Evolutionary conservation across 805 yeast genomes (phyloP).

Genomic region (Hanseniaspora valbyensis): DNA sequence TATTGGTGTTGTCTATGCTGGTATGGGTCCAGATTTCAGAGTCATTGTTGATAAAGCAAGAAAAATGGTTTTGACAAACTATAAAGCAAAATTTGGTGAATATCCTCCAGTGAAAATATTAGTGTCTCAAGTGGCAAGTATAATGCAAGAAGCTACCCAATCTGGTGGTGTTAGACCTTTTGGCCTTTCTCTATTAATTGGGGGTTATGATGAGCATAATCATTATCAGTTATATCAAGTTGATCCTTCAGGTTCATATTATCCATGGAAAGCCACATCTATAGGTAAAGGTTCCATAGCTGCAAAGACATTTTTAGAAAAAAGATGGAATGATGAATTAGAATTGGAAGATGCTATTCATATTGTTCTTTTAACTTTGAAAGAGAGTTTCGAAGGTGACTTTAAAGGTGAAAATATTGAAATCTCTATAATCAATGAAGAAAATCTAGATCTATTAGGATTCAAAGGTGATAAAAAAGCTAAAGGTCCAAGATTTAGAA

Average conservation of each 20-base stretch:
- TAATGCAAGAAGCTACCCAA: conserved; percentile 98
- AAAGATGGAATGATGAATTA: conserved; percentile 95
- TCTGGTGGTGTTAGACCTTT: conserved; percentile 98
- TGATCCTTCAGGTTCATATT: conserved; percentile 94
- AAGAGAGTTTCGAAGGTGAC: conserved; percentile 96
- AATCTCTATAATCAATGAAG: conserved; percentile 73
- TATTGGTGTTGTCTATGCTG: conserved; percentile 91
- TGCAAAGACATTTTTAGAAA: conserved; percentile 95
- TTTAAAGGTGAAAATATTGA: conserved; percentile 94
- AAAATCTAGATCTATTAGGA: conserved; percentile 72
- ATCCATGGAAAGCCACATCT: conserved; percentile 99
- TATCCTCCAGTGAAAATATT: conserved; percentile 92
- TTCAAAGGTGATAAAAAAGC: conserved; percentile 67
- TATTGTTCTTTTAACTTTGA: conserved; percentile 83
- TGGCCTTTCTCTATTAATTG: conserved; percentile 88
- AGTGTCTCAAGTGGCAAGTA: conserved; percentile 88
- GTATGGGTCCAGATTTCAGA: conserved; percentile 98
- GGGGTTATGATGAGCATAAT: conserved; percentile 76
- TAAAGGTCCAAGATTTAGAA: conserved; percentile 83
- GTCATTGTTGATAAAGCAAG: conserved; percentile 89
- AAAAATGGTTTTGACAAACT: conserved; percentile 82
- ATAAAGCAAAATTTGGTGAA: conserved; percentile 88
- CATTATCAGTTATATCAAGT: conserved; percentile 83
- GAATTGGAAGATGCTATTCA: conserved; percentile 97
- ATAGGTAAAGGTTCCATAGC: conserved; percentile 91